phyloP scores from a whole-genome alignment of 2,329 filamentous ascomycete genomes.

The Pseudogymnoascus destructans region DNA sequence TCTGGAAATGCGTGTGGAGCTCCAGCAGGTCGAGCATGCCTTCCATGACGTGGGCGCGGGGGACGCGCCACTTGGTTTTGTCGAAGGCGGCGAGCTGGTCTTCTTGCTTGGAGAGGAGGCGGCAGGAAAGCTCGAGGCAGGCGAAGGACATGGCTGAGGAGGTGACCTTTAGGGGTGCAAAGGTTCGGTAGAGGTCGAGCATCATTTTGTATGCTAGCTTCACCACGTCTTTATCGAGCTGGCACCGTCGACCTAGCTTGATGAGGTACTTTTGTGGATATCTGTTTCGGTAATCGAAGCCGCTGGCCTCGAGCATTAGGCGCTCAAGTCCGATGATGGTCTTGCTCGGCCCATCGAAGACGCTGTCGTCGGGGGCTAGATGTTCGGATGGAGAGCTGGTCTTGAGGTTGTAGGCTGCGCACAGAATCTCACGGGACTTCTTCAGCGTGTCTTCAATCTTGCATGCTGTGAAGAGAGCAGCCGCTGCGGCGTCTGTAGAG shows the following conservation, averaged over 20 bases:
- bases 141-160: slow-evolving; percentile 75
- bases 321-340: slow-evolving; percentile 82
- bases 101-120: slow-evolving; percentile 46
- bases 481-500: slow-evolving; percentile 73
- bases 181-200: slow-evolving; percentile 85
- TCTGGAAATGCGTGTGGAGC: slow-evolving; percentile 75
- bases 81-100: slow-evolving; percentile 21
- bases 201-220: slow-evolving; percentile 67
- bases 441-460: slow-evolving; percentile 98
- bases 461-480: slow-evolving; percentile 82
- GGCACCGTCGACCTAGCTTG: slow-evolving; percentile 50
- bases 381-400: slow-evolving; percentile 41
- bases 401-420: slow-evolving; percentile 78
- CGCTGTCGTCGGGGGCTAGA: slow-evolving; percentile 68
- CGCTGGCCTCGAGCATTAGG: slow-evolving; percentile 80
- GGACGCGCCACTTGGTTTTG: slow-evolving; percentile 33
- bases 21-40: slow-evolving; percentile 84
- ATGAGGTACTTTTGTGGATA: slow-evolving; percentile 76
- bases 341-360: slow-evolving; percentile 69
- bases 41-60: slow-evolving; percentile 46
- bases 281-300: slow-evolving; percentile 85
- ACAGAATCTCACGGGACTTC: slow-evolving; percentile 86
- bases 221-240: slow-evolving; percentile 42
- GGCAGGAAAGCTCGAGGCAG: slow-evolving; percentile 65
- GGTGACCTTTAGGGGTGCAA: slow-evolving; percentile 80